Base-by-base conservation (phyloP, 2,329 filamentous ascomycete genomes). In the Aspergillus amoenus region DNA sequence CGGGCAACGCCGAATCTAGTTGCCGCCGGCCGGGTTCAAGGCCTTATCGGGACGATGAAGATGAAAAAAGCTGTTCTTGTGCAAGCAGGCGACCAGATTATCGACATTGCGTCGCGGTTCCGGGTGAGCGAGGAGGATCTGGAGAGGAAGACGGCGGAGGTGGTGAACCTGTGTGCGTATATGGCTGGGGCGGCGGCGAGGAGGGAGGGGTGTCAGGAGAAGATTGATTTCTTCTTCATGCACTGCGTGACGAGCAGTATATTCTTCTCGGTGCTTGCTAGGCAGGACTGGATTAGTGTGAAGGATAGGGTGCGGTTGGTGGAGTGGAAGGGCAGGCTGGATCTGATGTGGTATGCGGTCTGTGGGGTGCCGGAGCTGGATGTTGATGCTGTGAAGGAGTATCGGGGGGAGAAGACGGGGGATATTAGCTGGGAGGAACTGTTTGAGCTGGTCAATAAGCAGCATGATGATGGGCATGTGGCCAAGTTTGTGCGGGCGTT, bases 151-250 rank as follows among this genome's bases (percentile, higher is more conserved):
- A 51, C 22, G 7, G 52, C 52, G 7, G 52, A 58, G 44, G 34
- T 58, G 55, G n/a, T 57, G 17, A 58, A 52, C 15, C 12, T 58
- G 15, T 46, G 51, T 27, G 52, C 50, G 3, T 58, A 55, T 24
- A 27, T 55, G 40, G 56, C 56, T 13, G 52, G 45, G 7, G 51
- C 56, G 7, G 24, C 27, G n/a, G 24, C 37, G 21, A 51, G 52
- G 40, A 27, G 45, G 15, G 27, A 18, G 1, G 50, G 55, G 15
- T 40, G 22, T 13, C 21, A 7, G 45, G 27, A 18, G 6, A 58
- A 58, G 51, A 42, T 58, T 12, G 56, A 58, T 32, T 58, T 58
- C 24, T 58, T 58, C 41, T 58, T 44, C 50, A 58, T 58, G 45
- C 56, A 58, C 13, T 44, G 37, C 0, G 44, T 58, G 9, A 58